phyloP scores from a whole-genome alignment of 2,329 filamentous ascomycete genomes.

The Tolypocladium ovalisporum region DNA sequence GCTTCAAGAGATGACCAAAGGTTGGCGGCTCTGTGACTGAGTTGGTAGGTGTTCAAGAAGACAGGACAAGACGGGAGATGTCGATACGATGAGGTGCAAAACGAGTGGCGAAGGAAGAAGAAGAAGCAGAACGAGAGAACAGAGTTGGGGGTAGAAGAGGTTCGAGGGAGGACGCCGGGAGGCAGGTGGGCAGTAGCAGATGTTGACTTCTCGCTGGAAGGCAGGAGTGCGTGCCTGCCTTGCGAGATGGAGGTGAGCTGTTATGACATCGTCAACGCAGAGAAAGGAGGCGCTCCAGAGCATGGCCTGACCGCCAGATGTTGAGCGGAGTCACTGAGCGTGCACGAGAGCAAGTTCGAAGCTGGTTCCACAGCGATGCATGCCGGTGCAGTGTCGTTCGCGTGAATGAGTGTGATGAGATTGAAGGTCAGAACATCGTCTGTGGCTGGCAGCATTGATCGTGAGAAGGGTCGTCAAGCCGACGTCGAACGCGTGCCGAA shows the following conservation, averaged over 20 bases:
- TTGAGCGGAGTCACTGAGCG: neutral
- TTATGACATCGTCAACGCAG: neutral
- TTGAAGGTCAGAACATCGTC: neutral
- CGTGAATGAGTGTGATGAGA: neutral
- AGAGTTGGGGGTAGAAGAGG: neutral
- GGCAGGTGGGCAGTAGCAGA: neutral
- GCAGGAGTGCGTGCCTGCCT: neutral
- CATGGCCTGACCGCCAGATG: neutral
- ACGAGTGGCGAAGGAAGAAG: constrained; percentile 1
- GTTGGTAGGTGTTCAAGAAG: constrained; percentile 4
- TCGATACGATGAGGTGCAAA: constrained; percentile 1
- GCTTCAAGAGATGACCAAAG: neutral
- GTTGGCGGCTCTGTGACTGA: constrained; percentile 1
- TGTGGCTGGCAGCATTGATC: neutral
- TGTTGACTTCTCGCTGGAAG: neutral
- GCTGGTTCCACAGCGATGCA: neutral
- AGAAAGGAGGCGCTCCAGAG: neutral
- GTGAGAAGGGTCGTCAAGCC: neutral
- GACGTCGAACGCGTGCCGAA: neutral
- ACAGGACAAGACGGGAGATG: constrained; percentile 7
- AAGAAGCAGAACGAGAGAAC: neutral
- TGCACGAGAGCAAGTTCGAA: neutral
- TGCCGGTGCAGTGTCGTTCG: neutral
- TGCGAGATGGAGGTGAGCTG: neutral
- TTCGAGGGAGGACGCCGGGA: neutral